phyloP scores from a whole-genome alignment of 2,329 filamentous ascomycete species.

The Penicillium sp. region DNA sequence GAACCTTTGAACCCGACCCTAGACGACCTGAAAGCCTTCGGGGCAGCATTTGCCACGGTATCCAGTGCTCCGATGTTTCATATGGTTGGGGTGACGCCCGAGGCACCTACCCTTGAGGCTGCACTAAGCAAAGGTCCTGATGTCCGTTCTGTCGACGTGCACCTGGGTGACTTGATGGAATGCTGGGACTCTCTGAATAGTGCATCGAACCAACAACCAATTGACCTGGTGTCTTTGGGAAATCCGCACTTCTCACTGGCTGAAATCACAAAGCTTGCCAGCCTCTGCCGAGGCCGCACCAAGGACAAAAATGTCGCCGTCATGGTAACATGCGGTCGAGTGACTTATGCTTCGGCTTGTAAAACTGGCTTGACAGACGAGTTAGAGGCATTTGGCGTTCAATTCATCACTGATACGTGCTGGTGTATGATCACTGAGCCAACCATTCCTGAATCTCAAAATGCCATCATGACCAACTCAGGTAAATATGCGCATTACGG shows the following conservation, averaged over 20 bases:
- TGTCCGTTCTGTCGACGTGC: not conserved
- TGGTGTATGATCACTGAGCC: constrained; percentile 51
- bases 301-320: constrained; percentile 20
- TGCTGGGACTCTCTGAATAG: not conserved
- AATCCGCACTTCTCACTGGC: constrained; percentile 48
- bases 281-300: constrained; percentile 26
- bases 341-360: constrained; percentile 18
- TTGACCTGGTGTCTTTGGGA: constrained; percentile 43
- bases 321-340: constrained; percentile 24
- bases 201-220: not conserved
- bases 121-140: not conserved
- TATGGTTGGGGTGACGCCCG: constrained; percentile 42
- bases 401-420: constrained; percentile 48
- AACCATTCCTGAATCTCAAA: constrained; percentile 28
- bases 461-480: constrained; percentile 48
- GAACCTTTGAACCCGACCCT: constrained; percentile 21
- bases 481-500: constrained; percentile 50
- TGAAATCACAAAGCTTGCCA: constrained; percentile 37
- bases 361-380: constrained; percentile 30
- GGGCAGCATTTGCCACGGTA: constrained; percentile 43
- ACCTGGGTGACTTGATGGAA: not conserved
- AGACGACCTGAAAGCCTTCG: constrained; percentile 46
- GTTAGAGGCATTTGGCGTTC: constrained; percentile 40
- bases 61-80: constrained; percentile 47
- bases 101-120: constrained; percentile 20